A percentile compares a stretch with the other conserved stretches of the same genome.
phyloP scores from a whole-genome alignment of 305 asterid species.

The Fraxinus ornus region DNA sequence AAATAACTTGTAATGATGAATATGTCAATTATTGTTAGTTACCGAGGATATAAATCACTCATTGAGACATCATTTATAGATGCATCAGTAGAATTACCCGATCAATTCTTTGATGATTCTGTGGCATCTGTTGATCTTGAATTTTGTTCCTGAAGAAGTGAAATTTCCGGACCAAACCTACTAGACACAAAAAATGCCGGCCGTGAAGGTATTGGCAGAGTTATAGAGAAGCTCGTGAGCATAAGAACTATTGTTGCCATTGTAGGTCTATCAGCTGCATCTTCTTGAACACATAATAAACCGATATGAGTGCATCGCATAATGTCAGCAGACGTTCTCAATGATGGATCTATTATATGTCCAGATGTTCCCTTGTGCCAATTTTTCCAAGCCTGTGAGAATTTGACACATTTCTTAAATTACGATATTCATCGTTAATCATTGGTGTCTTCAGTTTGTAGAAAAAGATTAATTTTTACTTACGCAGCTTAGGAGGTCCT shows the following conservation, averaged over 20 bases:
- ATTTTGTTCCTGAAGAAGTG: neutral
- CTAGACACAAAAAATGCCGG: neutral
- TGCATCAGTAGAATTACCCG: neutral
- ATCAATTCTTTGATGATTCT: neutral
- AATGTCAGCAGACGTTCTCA: neutral
- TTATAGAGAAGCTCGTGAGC: constrained; percentile 1
- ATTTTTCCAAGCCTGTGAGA: no score
- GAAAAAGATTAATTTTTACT: no score
- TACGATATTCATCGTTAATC: no score
- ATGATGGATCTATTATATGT: constrained; percentile 1
- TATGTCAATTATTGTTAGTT: neutral
- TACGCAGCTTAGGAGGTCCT: no score
- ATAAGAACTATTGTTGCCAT: neutral
- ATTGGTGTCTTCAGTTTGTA: no score
- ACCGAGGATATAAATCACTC: neutral
- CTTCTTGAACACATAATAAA: neutral
- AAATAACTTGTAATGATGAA: neutral
- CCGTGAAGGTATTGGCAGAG: neutral
- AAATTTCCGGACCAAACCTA: neutral
- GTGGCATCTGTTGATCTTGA: neutral
- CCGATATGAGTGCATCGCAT: neutral
- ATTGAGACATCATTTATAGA: neutral
- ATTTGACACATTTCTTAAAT: no score
- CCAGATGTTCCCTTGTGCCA: neutral
- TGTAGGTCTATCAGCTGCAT: neutral